phyloP scores from a whole-genome alignment of 495 filamentous ascomycete genomes.

The Daldinia decipiens region DNA sequence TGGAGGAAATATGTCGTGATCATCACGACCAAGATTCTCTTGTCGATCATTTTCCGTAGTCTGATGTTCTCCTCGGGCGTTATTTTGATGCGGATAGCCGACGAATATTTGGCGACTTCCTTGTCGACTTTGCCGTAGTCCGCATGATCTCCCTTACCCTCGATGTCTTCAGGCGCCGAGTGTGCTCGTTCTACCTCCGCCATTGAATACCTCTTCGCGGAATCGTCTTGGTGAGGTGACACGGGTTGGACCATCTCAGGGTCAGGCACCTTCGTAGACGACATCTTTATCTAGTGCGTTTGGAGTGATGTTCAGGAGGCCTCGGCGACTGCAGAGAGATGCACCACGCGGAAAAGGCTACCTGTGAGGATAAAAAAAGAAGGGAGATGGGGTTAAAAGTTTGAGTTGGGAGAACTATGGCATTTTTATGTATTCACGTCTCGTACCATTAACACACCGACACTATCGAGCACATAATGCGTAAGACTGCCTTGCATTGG shows the following conservation, averaged over 20 bases:
- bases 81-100: conserved; percentile 61
- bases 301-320: not conserved
- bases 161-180: conserved; percentile 50
- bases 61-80: conserved; percentile 64
- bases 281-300: conserved; percentile 25
- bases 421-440: conserved; percentile 34
- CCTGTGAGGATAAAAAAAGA: conserved; percentile 1
- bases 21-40: conserved; percentile 62
- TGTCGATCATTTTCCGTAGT: conserved; percentile 62
- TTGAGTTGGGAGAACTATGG: conserved; percentile 12
- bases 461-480: conserved; percentile 16
- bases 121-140: conserved; percentile 67
- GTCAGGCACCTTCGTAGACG: conserved; percentile 38
- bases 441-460: conserved; percentile 29
- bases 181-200: conserved; percentile 60
- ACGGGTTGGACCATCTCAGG: conserved; percentile 27
- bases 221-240: conserved; percentile 30
- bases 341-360: conserved; percentile 6
- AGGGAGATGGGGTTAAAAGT: conserved; percentile 4
- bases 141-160: conserved; percentile 59
- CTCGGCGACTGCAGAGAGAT: not conserved
- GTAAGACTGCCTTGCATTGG: conserved; percentile 25
- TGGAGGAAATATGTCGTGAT: conserved; percentile 74
- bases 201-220: conserved; percentile 52
- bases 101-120: conserved; percentile 71